Conservation (phyloP, 371 early-diverging fungal species). For the Batrachochytrium dendrobatidis region DNA sequence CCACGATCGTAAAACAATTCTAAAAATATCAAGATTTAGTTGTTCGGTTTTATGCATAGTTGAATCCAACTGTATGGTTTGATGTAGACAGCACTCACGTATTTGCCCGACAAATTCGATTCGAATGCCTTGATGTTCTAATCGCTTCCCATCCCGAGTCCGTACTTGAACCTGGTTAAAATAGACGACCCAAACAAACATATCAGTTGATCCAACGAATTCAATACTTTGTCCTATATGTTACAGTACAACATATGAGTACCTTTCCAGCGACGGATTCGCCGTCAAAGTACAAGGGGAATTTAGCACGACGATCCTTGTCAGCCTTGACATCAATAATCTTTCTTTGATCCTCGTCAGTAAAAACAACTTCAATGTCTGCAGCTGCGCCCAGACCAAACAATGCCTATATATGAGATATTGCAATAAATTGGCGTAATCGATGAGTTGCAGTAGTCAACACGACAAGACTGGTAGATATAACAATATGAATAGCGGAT, state of each 20-base stretch:
- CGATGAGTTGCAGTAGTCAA: no score
- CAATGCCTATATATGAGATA: constrained; percentile 12
- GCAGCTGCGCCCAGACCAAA: constrained; percentile 50
- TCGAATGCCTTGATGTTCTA: constrained; percentile 96
- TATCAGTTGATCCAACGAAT: no score
- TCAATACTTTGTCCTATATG: not conserved
- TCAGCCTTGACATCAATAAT: constrained; percentile 83
- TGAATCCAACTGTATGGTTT: constrained; percentile 1
- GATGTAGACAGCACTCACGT: constrained; percentile 41
- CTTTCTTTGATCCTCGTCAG: constrained; percentile 73
- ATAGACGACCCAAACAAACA: not conserved
- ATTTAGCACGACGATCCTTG: constrained; percentile 62
- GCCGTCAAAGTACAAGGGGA: constrained; percentile 95
- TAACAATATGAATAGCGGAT: no score
- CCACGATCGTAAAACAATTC: constrained; percentile 93
- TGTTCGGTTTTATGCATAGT: not conserved
- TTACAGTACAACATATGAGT: constrained; percentile 13
- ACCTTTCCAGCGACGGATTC: constrained; percentile 92
- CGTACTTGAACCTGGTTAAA: constrained; percentile 70
- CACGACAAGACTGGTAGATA: no score
- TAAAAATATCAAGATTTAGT: constrained; percentile 17
- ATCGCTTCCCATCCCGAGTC: constrained; percentile 79
- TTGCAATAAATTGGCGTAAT: no score
- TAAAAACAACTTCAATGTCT: constrained; percentile 77
- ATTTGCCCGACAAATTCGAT: constrained; percentile 95